phyloP scores from a whole-genome alignment of 2,329 filamentous ascomycete species.

The Aspergillaceae sp. region DNA sequence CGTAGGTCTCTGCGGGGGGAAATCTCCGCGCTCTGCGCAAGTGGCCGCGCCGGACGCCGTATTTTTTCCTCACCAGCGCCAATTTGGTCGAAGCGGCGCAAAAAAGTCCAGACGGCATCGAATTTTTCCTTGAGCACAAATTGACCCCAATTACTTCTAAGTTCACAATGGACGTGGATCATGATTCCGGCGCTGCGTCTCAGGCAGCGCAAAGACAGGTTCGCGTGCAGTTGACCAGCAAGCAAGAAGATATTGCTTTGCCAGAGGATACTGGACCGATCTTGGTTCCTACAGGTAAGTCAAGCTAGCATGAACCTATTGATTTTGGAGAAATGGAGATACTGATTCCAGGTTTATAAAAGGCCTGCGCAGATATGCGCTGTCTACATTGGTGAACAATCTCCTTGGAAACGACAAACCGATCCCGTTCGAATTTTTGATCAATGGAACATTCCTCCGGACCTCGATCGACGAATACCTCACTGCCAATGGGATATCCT shows the following conservation, averaged over 20 bases:
- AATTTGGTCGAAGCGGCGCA: constrained; percentile 20
- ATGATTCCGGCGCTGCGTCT: constrained; percentile 11
- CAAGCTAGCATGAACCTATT: constrained; percentile 2
- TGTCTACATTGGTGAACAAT: constrained; percentile 57
- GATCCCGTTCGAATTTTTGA: constrained; percentile 72
- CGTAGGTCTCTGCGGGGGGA: no score
- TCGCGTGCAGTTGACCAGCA: constrained; percentile 46
- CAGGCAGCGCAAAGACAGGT: constrained; percentile 40
- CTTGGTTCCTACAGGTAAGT: constrained; percentile 48
- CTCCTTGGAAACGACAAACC: constrained; percentile 48
- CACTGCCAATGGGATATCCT: constrained; percentile 72
- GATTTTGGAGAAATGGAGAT: neutral
- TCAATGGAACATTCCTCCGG: constrained; percentile 85
- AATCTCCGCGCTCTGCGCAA: constrained; percentile 30
- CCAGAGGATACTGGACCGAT: constrained; percentile 49
- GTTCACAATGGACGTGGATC: constrained; percentile 19
- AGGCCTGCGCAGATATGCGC: constrained; percentile 50
- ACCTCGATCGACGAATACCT: constrained; percentile 88
- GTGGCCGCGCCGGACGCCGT: constrained; percentile 34
- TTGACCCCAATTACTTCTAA: neutral
- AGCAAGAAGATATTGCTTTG: constrained; percentile 46
- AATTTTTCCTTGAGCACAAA: neutral
- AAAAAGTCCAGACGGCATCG: constrained; percentile 4
- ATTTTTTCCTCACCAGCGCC: constrained; percentile 30
- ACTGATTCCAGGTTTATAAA: constrained; percentile 8